Percentiles rank a stretch among this genome's conserved stretches.
phyloP scores from a whole-genome alignment of 1,284 basidiomycete species.

The Coniophora puteana region DNA sequence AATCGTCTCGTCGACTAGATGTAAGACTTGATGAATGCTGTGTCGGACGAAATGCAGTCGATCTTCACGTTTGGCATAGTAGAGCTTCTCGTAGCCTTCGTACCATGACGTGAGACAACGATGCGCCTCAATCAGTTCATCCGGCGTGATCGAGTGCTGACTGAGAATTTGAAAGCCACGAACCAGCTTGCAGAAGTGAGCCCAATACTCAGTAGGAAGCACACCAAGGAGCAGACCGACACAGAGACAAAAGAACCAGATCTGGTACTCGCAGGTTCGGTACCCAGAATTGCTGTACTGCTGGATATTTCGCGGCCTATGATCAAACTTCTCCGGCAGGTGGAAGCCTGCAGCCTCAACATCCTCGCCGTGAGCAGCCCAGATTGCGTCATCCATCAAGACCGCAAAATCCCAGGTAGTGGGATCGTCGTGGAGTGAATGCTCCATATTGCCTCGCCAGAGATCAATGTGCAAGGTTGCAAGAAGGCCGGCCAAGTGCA shows the following conservation, averaged over 20 bases:
- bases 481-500: not conserved
- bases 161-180: not conserved
- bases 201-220: conserved; percentile 21
- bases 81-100: not conserved
- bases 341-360: conserved; percentile 24
- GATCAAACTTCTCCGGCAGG: conserved; percentile 29
- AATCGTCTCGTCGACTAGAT: conserved; percentile 15
- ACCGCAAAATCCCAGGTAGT: conserved; percentile 30
- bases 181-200: not conserved
- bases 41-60: not conserved
- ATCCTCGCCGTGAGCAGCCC: conserved; percentile 26
- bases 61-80: not conserved
- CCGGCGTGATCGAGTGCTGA: not conserved
- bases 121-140: conserved; percentile 1
- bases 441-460: not conserved
- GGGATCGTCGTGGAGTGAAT: conserved; percentile 14
- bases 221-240: conserved; percentile 23
- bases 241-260: conserved; percentile 28
- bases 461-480: not conserved
- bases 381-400: conserved; percentile 15
- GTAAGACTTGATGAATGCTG: not conserved
- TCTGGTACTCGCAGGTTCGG: conserved; percentile 30
- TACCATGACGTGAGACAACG: not conserved
- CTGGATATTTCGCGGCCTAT: conserved; percentile 29
- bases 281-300: conserved; percentile 33